These are phyloP conservation scores for Fomitopsis pulvina DNA, from an alignment of 768 basidiomycete genomes.

Conservation along the genomic window DNA sequence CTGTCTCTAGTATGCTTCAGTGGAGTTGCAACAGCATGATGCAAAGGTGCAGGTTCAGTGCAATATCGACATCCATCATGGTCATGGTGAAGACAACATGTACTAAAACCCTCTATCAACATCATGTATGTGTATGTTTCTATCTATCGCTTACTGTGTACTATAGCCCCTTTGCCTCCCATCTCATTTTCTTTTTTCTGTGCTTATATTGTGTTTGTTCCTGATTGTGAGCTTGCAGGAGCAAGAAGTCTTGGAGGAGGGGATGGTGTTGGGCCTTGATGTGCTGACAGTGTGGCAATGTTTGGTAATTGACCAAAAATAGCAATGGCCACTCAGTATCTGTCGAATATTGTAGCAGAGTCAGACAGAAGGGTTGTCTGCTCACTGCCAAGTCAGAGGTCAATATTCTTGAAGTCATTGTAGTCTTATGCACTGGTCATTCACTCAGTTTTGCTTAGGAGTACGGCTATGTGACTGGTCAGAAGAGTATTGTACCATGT, in stretches of 20 bases:
- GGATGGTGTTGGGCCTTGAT: background rate
- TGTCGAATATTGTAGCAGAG: too few species aligned
- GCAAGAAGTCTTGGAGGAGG: background rate
- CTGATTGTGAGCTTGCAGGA: background rate
- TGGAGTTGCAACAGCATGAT: conserved; percentile 1
- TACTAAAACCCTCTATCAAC: background rate
- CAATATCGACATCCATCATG: background rate
- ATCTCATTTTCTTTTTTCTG: background rate
- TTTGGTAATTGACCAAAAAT: background rate
- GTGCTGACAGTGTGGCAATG: background rate
- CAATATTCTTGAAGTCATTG: too few species aligned
- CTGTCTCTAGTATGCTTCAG: conserved; percentile 1
- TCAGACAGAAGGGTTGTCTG: too few species aligned
- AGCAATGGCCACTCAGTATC: background rate
- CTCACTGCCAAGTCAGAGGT: too few species aligned
- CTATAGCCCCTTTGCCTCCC: background rate
- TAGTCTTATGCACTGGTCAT: background rate
- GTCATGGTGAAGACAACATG: background rate
- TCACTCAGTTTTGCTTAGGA: background rate
- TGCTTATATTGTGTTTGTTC: background rate
- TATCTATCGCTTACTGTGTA: background rate
- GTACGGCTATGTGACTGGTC: background rate
- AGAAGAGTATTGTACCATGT: background rate
- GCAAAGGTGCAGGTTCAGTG: conserved; percentile 2
- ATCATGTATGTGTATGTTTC: background rate